Evolutionary conservation across 306 rosid genomes (phyloP).

Genomic region (Pyrus pyrifolia): DNA sequence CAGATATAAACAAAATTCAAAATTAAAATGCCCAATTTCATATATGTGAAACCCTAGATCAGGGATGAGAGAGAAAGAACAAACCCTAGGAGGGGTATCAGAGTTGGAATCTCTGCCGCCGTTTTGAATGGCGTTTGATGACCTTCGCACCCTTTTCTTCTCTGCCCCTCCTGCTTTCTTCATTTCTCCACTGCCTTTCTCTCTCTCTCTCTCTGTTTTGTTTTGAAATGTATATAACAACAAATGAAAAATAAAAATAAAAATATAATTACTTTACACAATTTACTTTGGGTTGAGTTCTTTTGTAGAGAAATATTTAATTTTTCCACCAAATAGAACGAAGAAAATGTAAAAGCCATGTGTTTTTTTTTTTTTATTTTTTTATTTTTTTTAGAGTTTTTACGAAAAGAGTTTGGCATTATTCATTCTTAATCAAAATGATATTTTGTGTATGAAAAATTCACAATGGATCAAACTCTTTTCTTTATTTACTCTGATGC

Average conservation of each 20-base stretch:
- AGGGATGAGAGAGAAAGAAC: conserved; percentile 15
- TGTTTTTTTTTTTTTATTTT: neutral
- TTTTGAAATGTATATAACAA: neutral
- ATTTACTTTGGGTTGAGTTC: neutral
- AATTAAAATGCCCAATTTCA: neutral
- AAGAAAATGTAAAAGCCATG: neutral
- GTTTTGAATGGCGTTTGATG: conserved; percentile 55
- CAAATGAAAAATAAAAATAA: neutral
- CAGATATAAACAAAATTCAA: neutral
- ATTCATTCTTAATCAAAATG: too few species aligned
- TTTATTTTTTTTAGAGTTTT: too few species aligned
- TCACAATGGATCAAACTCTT: too few species aligned
- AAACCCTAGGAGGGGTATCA: conserved; percentile 82
- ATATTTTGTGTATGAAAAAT: too few species aligned
- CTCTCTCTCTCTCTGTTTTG: neutral
- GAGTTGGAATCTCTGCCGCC: conserved; percentile 72
- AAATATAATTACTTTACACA: neutral
- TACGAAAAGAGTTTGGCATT: too few species aligned
- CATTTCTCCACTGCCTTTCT: conserved; percentile 30
- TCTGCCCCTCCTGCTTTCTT: conserved; percentile 87
- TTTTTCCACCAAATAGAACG: neutral
- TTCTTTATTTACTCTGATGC: too few species aligned
- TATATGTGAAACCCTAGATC: conserved; percentile 34
- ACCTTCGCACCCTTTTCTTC: conserved; percentile 89
- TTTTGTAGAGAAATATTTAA: neutral